Base-by-base conservation (phyloP, 176 grass and related monocot species). In the Cenchrus fungigraminus region DNA sequence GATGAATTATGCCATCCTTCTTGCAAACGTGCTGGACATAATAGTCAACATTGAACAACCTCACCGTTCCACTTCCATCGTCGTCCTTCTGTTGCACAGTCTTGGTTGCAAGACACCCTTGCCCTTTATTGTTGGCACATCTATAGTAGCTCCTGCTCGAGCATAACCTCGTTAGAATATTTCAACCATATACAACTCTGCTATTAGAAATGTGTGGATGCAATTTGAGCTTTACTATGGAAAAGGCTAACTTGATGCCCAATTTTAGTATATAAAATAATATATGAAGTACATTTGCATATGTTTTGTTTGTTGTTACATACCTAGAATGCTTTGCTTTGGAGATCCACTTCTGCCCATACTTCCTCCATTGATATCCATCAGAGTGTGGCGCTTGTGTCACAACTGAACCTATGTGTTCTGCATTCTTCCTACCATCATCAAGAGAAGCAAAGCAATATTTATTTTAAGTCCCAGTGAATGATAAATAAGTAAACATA, bases 341-440 rank as follows among this genome's bases (percentile, higher is more conserved):
- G 57, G 64, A 76, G 52, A 88, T 88, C 64, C 37, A 68, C 57
- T 79, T 88, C 47, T 88, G 71, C 4, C 87, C 87, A 25, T 84
- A 88, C 74, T 88, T 79, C 32, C 67, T 88, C 81, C 81, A 88
- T 56, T 73, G 71, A 71, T 88, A 58, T 28, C 86, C 86, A 72
- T 88, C 86, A 2, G 65, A 67, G 66, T 88, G 2, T n/a, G 86
- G 86, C 49, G 37, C 55, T 17, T 76, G 31, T 22, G 79, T 82
- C 54, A 77, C 54, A 17, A 82, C 31, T 34, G 79, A 78, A 52
- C 58, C 43, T 83, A 58, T 83, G 56, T 83, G 69, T n/a, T 74
- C 3, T 52, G 44, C 28, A 20, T 83, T 74, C 69, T 74, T 83
- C 56, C 81, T 83, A 37, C 14, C 75, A 78, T 46, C 40, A 46